Conservation (phyloP, 2,329 filamentous ascomycete genomes). For the Xylaria sp. region DNA sequence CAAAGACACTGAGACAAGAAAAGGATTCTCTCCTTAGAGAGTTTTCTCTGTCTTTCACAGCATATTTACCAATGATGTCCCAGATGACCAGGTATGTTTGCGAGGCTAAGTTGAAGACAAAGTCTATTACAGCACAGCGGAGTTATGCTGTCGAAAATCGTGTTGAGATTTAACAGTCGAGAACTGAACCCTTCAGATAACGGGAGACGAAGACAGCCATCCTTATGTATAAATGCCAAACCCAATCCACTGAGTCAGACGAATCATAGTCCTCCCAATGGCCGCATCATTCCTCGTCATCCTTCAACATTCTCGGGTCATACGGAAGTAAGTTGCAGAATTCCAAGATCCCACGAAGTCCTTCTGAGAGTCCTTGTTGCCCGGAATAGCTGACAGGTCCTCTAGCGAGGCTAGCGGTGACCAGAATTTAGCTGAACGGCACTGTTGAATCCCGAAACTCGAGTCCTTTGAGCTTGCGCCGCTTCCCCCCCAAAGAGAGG, state of each 20-base stretch:
- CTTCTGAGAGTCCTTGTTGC: conserved; percentile 1
- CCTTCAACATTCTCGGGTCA: conserved; percentile 9
- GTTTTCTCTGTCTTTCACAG: not conserved
- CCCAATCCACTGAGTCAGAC: not conserved
- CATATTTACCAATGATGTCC: not conserved
- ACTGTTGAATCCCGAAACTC: conserved; percentile 7
- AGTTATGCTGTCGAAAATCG: not conserved
- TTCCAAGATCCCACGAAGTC: not conserved
- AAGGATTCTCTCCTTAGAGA: not conserved
- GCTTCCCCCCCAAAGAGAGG: not conserved
- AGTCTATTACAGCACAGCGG: not conserved
- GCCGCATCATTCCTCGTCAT: not conserved
- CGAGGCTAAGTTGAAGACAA: not conserved
- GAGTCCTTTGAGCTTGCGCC: not conserved
- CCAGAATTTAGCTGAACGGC: not conserved
- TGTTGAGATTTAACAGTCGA: not conserved
- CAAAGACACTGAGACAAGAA: not conserved
- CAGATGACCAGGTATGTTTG: not conserved
- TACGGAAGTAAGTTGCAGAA: conserved; percentile 8
- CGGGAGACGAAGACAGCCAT: not conserved
- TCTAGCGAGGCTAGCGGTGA: not conserved
- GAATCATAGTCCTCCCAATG: conserved; percentile 2
- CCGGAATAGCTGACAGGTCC: conserved; percentile 8
- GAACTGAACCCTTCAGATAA: not conserved
- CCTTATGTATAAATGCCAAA: conserved; percentile 18